Conservation (phyloP, 345 rosid species). For the Cardiospermum halicacabum region DNA sequence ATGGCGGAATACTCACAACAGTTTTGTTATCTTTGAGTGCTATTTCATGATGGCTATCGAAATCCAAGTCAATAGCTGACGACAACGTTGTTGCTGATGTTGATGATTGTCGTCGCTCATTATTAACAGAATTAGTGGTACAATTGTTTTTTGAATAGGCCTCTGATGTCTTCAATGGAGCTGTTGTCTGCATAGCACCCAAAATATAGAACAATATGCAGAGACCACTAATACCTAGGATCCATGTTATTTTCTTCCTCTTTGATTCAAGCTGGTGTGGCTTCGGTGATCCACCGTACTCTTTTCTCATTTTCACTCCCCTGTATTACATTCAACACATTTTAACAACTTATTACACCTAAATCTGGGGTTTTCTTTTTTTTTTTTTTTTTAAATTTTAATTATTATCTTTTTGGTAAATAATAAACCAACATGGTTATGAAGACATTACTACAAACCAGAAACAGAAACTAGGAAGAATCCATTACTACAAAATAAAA, state of each 20-base stretch:
- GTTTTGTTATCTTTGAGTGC: constrained; percentile 34
- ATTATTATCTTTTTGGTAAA: no score
- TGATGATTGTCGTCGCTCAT: constrained; percentile 10
- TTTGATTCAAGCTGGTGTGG: constrained; percentile 50
- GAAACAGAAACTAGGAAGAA: no score
- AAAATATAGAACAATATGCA: constrained; percentile 74
- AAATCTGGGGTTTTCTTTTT: no score
- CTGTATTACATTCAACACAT: constrained; percentile 7
- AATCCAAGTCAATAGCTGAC: constrained; percentile 40
- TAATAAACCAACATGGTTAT: no score
- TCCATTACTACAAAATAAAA: no score
- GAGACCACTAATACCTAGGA: constrained; percentile 72
- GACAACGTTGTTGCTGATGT: constrained; percentile 23
- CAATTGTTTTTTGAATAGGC: constrained; percentile 40
- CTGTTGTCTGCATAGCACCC: constrained; percentile 76
- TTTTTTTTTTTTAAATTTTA: no score
- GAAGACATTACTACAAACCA: no score
- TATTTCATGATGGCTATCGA: constrained; percentile 68
- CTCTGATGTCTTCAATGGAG: constrained; percentile 34
- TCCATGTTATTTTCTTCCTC: constrained; percentile 70
- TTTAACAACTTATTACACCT: no score
- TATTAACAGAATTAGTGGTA: constrained; percentile 20
- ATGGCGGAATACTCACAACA: constrained; percentile 46
- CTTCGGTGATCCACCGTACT: constrained; percentile 61
- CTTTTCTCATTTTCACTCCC: constrained; percentile 49